phyloP scores from a whole-genome alignment of 2,329 filamentous ascomycete species.

The Truncatella angustata region DNA sequence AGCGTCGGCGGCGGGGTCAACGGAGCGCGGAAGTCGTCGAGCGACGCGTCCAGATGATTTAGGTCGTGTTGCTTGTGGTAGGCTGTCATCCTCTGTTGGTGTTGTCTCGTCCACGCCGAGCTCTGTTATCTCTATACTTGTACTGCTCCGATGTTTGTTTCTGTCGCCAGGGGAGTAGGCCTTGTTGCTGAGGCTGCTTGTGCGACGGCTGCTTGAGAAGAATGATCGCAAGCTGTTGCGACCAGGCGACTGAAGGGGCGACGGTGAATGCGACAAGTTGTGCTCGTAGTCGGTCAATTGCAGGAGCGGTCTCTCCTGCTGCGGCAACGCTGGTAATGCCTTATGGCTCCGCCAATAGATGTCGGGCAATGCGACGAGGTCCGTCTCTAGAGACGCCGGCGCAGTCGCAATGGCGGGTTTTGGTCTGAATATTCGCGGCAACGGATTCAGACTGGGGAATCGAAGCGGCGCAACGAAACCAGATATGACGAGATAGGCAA shows the following conservation, averaged over 20 bases:
- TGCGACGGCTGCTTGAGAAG: conserved; percentile 21
- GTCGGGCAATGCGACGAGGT: conserved; percentile 1
- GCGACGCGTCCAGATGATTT: conserved; percentile 45
- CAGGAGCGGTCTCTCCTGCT: conserved; percentile 20
- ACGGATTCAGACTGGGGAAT: conserved; percentile 10
- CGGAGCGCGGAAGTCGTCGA: conserved; percentile 49
- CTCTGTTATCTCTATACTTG: conserved; percentile 2
- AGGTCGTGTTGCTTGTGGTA: conserved; percentile 9
- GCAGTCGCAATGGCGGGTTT: neutral
- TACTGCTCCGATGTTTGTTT: conserved; percentile 1
- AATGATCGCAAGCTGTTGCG: conserved; percentile 24
- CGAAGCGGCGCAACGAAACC: conserved; percentile 25
- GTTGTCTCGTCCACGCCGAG: neutral
- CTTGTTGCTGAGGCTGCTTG: conserved; percentile 13
- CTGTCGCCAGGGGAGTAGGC: neutral
- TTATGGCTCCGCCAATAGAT: conserved; percentile 6
- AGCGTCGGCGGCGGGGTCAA: conserved; percentile 39
- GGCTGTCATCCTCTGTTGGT: conserved; percentile 10
- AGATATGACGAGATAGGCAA: conserved; percentile 43
- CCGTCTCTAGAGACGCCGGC: neutral
- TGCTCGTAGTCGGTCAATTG: conserved; percentile 22
- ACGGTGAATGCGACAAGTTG: conserved; percentile 12
- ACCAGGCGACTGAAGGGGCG: conserved; percentile 11
- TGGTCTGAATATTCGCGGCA: conserved; percentile 11
- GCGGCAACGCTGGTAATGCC: conserved; percentile 11